A percentile compares a stretch with the other conserved stretches of the same genome.
Evolutionary conservation across 2,329 filamentous ascomycete genomes (phyloP).

Genomic region (Torrubiella hemipterigena): DNA sequence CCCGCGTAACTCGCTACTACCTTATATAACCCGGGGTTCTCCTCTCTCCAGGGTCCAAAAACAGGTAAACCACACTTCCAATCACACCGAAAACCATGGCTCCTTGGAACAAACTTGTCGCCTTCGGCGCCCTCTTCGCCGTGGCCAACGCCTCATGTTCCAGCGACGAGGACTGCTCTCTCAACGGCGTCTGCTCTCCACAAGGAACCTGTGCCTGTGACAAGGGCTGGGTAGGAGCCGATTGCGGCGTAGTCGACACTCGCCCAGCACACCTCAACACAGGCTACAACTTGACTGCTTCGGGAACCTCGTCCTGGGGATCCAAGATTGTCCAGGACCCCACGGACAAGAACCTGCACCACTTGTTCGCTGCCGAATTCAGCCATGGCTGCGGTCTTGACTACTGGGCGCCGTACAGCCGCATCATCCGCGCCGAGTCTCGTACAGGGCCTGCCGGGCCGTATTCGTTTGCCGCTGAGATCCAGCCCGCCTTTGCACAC

Average conservation of each 20-base stretch:
- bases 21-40: too few relatives aligned
- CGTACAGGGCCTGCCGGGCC: constrained; percentile 28
- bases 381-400: constrained; percentile 29
- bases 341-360: constrained; percentile 22
- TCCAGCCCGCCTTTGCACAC: constrained; percentile 30
- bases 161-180: constrained; percentile 16
- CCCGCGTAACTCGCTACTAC: too few relatives aligned
- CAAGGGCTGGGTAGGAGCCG: constrained; percentile 27
- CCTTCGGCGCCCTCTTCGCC: not conserved
- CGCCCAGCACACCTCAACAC: constrained; percentile 23
- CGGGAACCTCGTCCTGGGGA: constrained; percentile 34
- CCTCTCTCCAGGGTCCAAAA: too few relatives aligned
- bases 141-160: constrained; percentile 7
- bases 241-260: constrained; percentile 33
- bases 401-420: constrained; percentile 34
- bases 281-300: constrained; percentile 32
- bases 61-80: too few relatives aligned
- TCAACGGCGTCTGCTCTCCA: constrained; percentile 16
- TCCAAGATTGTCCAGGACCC: constrained; percentile 32
- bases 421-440: constrained; percentile 32
- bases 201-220: constrained; percentile 17
- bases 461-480: constrained; percentile 25
- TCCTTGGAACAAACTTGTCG: too few relatives aligned
- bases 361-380: constrained; percentile 33
- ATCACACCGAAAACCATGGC: too few relatives aligned